Evolutionary conservation across 768 basidiomycete species (phyloP).

Genomic region (Boletellus ananiceps): DNA sequence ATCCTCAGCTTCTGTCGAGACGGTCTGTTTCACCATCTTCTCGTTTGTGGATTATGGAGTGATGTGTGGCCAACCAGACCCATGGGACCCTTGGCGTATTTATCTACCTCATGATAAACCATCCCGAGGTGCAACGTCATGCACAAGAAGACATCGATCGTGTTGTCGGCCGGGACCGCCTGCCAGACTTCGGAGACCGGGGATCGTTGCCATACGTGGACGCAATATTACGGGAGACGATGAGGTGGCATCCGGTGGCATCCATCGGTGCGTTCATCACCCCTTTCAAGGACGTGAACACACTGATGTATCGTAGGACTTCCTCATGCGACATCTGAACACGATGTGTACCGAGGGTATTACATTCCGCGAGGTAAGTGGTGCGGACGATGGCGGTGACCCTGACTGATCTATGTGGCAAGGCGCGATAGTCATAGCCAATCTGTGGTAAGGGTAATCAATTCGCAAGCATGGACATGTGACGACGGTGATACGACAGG

Average conservation of each 20-base stretch:
- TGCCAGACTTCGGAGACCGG: slow-evolving; percentile 31
- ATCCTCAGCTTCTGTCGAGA: slow-evolving; percentile 27
- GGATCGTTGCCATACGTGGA: slow-evolving; percentile 31
- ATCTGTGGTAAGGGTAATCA: slow-evolving; percentile 8
- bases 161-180: slow-evolving; percentile 24
- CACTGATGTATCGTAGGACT: slow-evolving; percentile 27
- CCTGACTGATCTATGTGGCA: not conserved
- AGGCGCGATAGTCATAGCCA: slow-evolving; percentile 12
- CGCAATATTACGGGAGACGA: slow-evolving; percentile 31
- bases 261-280: slow-evolving; percentile 19
- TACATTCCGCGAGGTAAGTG: slow-evolving; percentile 26
- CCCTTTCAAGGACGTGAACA: too few relatives aligned
- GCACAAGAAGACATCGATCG: slow-evolving; percentile 32
- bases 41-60: not conserved
- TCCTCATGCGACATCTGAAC: slow-evolving; percentile 36
- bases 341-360: slow-evolving; percentile 36
- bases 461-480: too few relatives aligned
- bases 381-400: too few relatives aligned
- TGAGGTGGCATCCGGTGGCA: slow-evolving; percentile 26
- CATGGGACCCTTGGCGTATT: slow-evolving; percentile 12
- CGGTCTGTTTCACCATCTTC: slow-evolving; percentile 16
- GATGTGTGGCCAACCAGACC: slow-evolving; percentile 16
- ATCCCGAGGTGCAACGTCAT: slow-evolving; percentile 11
- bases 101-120: too few relatives aligned
- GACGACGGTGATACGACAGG: slow-evolving; percentile 21